phyloP scores from a whole-genome alignment of 768 basidiomycete genomes.

The Aureoboletus auriporus region DNA sequence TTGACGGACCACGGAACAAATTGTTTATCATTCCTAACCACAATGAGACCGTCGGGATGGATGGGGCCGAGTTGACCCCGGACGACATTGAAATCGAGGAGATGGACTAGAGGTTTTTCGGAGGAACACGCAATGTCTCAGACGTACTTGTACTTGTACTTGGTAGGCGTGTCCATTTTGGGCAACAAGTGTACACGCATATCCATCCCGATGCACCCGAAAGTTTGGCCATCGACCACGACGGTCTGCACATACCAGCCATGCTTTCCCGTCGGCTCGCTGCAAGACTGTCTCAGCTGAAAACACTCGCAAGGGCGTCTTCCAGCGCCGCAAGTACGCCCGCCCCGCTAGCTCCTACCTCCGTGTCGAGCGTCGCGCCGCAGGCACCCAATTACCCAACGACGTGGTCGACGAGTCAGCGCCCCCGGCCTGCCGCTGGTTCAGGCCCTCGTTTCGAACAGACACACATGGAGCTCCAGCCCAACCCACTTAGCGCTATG shows the following conservation, averaged over 20 bases:
- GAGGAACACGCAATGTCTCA: too few species aligned
- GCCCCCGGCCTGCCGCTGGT: constrained; percentile 53
- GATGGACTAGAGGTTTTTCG: constrained; percentile 8
- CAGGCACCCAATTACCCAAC: constrained; percentile 83
- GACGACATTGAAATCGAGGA: constrained; percentile 33
- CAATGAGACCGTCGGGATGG: constrained; percentile 42
- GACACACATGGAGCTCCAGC: constrained; percentile 82
- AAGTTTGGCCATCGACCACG: constrained; percentile 4
- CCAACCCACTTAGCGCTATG: constrained; percentile 88
- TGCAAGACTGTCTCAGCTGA: constrained; percentile 14
- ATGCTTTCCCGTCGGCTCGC: constrained; percentile 30
- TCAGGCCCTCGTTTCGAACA: constrained; percentile 90
- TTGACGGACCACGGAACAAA: constrained; percentile 80
- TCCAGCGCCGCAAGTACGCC: constrained; percentile 19
- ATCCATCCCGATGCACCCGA: not conserved
- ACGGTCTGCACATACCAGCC: constrained; percentile 1
- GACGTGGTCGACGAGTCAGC: constrained; percentile 87
- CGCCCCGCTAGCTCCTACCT: constrained; percentile 5
- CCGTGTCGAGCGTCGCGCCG: constrained; percentile 34
- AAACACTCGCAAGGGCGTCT: constrained; percentile 17
- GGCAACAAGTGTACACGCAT: not conserved
- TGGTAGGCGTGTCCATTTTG: constrained; percentile 13
- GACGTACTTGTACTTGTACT: too few species aligned
- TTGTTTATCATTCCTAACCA: constrained; percentile 83
- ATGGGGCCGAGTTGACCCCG: constrained; percentile 57